phyloP scores from a whole-genome alignment of 2,329 filamentous ascomycete species.

The Fusarium verrucosum region DNA sequence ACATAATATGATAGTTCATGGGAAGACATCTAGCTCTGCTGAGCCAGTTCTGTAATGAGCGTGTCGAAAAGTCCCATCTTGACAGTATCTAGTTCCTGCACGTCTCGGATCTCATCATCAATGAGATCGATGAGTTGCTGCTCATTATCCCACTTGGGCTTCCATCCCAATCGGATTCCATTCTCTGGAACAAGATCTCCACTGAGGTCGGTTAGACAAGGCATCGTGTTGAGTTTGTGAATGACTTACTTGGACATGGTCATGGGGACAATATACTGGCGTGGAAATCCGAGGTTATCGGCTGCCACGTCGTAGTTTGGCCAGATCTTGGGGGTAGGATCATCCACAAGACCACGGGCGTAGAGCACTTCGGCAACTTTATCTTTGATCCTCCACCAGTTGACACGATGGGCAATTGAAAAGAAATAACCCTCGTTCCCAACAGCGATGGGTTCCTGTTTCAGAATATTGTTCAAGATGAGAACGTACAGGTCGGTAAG shows the following conservation, averaged over 20 bases:
- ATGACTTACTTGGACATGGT: conserved; percentile 12
- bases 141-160: conserved; percentile 15
- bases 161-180: conserved; percentile 20
- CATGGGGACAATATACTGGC: conserved; percentile 19
- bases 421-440: conserved; percentile 50
- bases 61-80: conserved; percentile 21
- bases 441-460: conserved; percentile 41
- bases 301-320: conserved; percentile 46
- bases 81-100: conserved; percentile 25
- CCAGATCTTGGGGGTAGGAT: conserved; percentile 43
- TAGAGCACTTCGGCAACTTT: conserved; percentile 42
- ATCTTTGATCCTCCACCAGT: conserved; percentile 47
- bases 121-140: conserved; percentile 4
- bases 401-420: conserved; percentile 40
- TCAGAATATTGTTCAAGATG: conserved; percentile 44
- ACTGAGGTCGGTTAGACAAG: neutral
- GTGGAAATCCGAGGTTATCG: conserved; percentile 46
- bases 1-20: accelerated
- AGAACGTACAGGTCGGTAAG: conserved; percentile 45
- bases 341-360: conserved; percentile 43
- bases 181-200: conserved; percentile 8
- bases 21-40: neutral
- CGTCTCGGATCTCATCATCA: conserved; percentile 19
- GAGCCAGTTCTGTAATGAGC: neutral
- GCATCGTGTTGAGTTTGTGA: accelerated